Percentiles rank a stretch among this genome's conserved stretches.
These are phyloP conservation scores for Rubus parviflorus DNA, from an alignment of 306 rosid species.

Conservation along the genomic window DNA sequence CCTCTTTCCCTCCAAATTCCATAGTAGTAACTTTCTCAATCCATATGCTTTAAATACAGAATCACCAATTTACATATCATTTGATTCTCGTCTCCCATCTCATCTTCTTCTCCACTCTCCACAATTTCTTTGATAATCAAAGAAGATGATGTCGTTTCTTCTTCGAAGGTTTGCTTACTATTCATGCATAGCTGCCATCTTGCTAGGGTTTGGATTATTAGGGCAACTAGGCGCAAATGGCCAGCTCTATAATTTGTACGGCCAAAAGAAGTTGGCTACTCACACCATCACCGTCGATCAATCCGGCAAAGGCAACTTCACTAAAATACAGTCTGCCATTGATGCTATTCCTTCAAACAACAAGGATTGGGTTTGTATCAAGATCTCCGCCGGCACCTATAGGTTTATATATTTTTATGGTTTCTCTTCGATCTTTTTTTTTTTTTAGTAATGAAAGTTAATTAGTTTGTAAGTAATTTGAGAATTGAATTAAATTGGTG, in stretches of 20 bases:
- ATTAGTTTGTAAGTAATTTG: neutral
- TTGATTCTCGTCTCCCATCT: neutral
- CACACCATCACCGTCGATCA: conserved; percentile 41
- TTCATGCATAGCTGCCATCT: conserved; percentile 22
- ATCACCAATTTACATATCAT: neutral
- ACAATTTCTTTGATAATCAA: neutral
- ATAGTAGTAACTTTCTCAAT: neutral
- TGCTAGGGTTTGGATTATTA: conserved; percentile 20
- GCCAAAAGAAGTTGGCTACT: conserved; percentile 29
- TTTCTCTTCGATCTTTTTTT: neutral
- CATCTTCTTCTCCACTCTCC: neutral
- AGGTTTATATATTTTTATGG: conserved; percentile 30
- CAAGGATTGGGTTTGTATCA: conserved; percentile 48
- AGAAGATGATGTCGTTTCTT: conserved; percentile 19
- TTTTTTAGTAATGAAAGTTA: neutral
- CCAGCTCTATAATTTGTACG: conserved; percentile 25
- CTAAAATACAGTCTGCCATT: conserved; percentile 66
- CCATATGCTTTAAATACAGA: neutral
- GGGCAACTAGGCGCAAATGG: conserved; percentile 19
- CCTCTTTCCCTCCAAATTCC: conserved; percentile 17
- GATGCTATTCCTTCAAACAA: conserved; percentile 61
- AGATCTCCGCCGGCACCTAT: conserved; percentile 55
- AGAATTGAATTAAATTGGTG: neutral
- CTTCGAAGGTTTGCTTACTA: conserved; percentile 8
- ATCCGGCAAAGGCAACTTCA: conserved; percentile 51